A percentile compares a stretch with the other conserved stretches of the same genome.
These are phyloP conservation scores for Cronartium quercuum DNA, from an alignment of 1,284 basidiomycete species.

Conservation along the genomic window DNA sequence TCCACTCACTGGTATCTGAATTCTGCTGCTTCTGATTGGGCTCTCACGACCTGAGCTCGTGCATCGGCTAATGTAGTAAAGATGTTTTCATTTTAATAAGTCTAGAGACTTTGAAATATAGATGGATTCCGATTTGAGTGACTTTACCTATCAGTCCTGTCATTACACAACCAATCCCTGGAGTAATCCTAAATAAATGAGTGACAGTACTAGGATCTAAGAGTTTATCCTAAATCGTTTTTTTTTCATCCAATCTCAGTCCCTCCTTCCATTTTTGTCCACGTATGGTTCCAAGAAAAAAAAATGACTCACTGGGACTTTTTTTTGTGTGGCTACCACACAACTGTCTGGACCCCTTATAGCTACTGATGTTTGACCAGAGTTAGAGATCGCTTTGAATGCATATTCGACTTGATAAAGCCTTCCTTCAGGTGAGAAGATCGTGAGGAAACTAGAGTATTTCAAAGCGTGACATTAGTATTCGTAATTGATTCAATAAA, in stretches of 20 bases:
- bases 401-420: slow-evolving; percentile 98
- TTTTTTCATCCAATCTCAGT: background rate
- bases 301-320: slow-evolving; percentile 73
- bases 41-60: slow-evolving; percentile 78
- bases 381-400: slow-evolving; percentile 97
- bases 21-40: slow-evolving; percentile 82
- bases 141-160: slow-evolving; percentile 78
- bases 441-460: slow-evolving; percentile 50
- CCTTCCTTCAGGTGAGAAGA: slow-evolving; percentile 53
- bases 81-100: slow-evolving; percentile 39
- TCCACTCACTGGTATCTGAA: slow-evolving; percentile 76
- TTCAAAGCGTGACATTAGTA: background rate
- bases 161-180: slow-evolving; percentile 95
- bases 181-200: slow-evolving; percentile 92
- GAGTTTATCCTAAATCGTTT: slow-evolving; percentile 74
- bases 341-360: slow-evolving; percentile 89
- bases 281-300: background rate
- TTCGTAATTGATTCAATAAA: background rate
- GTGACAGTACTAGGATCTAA: slow-evolving; percentile 91
- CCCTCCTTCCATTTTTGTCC: slow-evolving; percentile 44
- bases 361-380: slow-evolving; percentile 87
- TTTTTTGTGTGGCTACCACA: slow-evolving; percentile 96
- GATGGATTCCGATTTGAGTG: background rate
- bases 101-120: slow-evolving; percentile 10
- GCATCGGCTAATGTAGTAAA: slow-evolving; percentile 66